Percentiles rank a stretch among this genome's conserved stretches.
Evolutionary conservation across 2,329 filamentous ascomycete species (phyloP).

Genomic region (Colletotrichum lentis): DNA sequence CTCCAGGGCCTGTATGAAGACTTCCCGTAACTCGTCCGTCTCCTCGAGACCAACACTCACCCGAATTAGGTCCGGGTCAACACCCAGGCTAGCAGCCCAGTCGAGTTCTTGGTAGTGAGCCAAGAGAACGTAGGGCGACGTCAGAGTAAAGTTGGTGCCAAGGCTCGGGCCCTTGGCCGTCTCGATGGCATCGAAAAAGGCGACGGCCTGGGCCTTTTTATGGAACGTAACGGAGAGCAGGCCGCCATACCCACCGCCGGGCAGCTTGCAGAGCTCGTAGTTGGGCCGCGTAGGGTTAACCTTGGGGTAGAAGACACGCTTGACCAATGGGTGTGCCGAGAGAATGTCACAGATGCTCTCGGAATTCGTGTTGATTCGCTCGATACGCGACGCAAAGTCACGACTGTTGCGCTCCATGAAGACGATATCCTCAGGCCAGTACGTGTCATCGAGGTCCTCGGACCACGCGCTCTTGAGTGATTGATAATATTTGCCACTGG

Average conservation of each 20-base stretch:
- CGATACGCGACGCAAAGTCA: conserved; percentile 84
- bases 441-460: conserved; percentile 81
- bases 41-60: conserved; percentile 93
- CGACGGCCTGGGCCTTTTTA: conserved; percentile 72
- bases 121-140: conserved; percentile 88
- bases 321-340: conserved; percentile 68
- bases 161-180: conserved; percentile 94
- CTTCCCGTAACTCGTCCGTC: conserved; percentile 67
- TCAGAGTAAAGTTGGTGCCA: conserved; percentile 95
- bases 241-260: conserved; percentile 85
- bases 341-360: conserved; percentile 83
- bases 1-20: conserved; percentile 74
- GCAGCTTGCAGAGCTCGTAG: conserved; percentile 81
- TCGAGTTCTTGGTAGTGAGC: conserved; percentile 91
- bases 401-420: conserved; percentile 97
- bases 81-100: conserved; percentile 86
- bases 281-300: conserved; percentile 71
- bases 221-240: conserved; percentile 86
- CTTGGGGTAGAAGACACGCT: conserved; percentile 87
- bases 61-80: conserved; percentile 80
- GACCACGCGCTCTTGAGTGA: conserved; percentile 72
- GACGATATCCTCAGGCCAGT: conserved; percentile 92
- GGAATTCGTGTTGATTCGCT: conserved; percentile 84
- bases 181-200: conserved; percentile 86
- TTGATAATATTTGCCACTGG: conserved; percentile 73